A percentile compares a stretch with the other conserved stretches of the same genome.
Conservation (phyloP, 441 rosid genomes). For the Euphorbia schlechtendalii region DNA sequence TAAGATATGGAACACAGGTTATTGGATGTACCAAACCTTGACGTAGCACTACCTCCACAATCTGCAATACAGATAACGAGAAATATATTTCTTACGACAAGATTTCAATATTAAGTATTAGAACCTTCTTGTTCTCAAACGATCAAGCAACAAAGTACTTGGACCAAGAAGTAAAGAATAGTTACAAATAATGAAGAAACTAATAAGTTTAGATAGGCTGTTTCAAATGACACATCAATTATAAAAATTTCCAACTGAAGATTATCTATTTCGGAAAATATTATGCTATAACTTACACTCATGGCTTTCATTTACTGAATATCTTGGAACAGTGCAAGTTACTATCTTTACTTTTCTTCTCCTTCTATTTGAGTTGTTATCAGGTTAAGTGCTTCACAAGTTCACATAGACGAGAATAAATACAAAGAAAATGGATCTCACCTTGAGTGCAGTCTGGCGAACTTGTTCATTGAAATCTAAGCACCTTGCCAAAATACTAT, state of each 20-base stretch:
- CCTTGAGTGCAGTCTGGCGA: constrained; percentile 94
- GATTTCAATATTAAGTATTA: constrained; percentile 2
- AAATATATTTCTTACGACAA: constrained; percentile 4
- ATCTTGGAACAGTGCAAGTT: neutral
- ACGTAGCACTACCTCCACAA: constrained; percentile 92
- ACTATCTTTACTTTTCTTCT: neutral
- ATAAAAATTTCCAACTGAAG: neutral
- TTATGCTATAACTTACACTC: neutral
- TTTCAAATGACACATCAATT: neutral
- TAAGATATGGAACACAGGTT: constrained; percentile 95
- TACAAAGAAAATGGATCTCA: constrained; percentile 23
- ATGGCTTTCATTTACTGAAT: neutral
- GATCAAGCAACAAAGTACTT: neutral
- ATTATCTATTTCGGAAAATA: neutral
- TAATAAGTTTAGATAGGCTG: no score
- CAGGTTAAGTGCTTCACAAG: neutral
- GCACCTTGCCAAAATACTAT: constrained; percentile 81
- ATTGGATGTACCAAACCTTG: constrained; percentile 99
- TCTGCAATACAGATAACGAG: constrained; percentile 43
- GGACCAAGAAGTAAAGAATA: no score
- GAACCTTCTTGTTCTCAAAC: neutral
- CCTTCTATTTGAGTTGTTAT: neutral
- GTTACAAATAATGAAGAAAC: no score
- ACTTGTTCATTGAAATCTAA: constrained; percentile 81
- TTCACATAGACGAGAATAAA: neutral